A percentile compares a stretch with the other conserved stretches of the same genome.
Conservation (phyloP, 306 rosid species). For the Trichosanthes truncata region DNA sequence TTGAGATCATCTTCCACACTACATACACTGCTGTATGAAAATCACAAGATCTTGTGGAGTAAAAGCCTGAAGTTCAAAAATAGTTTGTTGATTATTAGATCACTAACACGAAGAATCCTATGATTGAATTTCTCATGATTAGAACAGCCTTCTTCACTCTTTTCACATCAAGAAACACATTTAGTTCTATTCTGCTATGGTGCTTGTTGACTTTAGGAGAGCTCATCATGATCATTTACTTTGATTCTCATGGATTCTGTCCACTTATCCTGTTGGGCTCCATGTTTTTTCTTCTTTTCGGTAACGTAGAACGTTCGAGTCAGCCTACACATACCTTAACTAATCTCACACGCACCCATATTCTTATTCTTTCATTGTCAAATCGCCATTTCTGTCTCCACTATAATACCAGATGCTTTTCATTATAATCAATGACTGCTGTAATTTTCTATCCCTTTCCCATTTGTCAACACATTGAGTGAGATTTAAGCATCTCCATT, state of each 20-base stretch:
- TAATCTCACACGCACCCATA: not conserved
- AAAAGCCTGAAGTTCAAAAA: not conserved
- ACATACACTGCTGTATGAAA: not conserved
- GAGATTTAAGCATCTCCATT: slow-evolving; percentile 1
- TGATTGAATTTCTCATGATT: not conserved
- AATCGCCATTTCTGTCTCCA: not conserved
- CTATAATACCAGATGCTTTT: not conserved
- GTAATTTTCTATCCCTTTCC: not conserved
- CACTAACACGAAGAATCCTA: not conserved
- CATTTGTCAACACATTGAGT: slow-evolving; percentile 11
- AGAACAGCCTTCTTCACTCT: not conserved
- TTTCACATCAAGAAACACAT: not conserved
- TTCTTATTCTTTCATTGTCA: not conserved
- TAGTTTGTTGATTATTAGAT: not conserved
- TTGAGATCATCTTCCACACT: not conserved
- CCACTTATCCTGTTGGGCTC: not conserved
- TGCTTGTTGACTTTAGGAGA: not conserved
- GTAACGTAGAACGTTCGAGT: not conserved
- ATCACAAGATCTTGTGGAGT: not conserved
- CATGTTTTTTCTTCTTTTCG: not conserved
- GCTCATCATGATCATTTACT: slow-evolving; percentile 1
- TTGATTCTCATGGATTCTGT: not conserved
- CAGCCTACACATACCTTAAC: not conserved
- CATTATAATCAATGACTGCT: not conserved
- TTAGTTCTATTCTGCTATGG: not conserved